These are phyloP conservation scores for Aspergillus caelatus DNA, from an alignment of 2,329 filamentous ascomycete species.

Conservation along the genomic window DNA sequence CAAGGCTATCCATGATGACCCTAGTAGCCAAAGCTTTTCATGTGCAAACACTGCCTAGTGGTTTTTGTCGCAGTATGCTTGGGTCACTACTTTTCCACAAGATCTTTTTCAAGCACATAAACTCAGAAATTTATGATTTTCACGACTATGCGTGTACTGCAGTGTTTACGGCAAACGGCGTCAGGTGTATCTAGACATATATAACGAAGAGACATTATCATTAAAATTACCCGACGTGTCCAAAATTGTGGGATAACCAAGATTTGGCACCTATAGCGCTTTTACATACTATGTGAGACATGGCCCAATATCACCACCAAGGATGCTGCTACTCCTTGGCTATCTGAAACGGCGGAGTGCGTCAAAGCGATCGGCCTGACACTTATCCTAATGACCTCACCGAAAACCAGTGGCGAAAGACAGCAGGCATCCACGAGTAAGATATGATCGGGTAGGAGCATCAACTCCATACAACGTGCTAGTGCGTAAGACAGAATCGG, in stretches of 20 bases:
- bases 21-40: conserved; percentile 32
- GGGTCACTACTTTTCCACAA: background rate
- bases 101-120: background rate
- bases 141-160: background rate
- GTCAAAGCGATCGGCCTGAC: background rate
- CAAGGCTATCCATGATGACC: conserved; percentile 29
- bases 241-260: fast-evolving
- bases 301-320: no score
- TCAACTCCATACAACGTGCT: background rate
- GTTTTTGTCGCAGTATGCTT: background rate
- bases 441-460: background rate
- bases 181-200: background rate
- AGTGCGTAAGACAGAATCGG: background rate
- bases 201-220: background rate
- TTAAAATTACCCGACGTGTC: background rate
- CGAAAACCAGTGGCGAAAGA: background rate
- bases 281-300: fast-evolving
- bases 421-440: background rate
- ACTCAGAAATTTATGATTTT: background rate
- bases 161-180: background rate
- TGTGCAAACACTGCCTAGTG: conserved; percentile 26
- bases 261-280: no score
- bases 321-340: no score
- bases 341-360: background rate
- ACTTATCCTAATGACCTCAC: background rate